Evolutionary conservation across 1,284 basidiomycete genomes (phyloP), one percentile per base, ranked within the genome.

Genomic region (Pyrrhoderma noxium): DNA sequence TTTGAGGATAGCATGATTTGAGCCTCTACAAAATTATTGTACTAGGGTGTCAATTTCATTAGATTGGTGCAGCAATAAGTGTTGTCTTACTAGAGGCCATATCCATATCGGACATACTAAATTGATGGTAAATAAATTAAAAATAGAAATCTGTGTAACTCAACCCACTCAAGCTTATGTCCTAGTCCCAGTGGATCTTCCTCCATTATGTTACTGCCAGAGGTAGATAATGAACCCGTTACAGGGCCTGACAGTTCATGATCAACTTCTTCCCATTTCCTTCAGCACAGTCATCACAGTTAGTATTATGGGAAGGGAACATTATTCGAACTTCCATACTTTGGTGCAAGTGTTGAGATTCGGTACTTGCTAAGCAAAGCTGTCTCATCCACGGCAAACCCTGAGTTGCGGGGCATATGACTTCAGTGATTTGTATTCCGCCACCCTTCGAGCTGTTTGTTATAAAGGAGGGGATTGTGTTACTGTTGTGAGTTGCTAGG

Each of bases 1-100:
- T 99, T 99, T 45, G 92, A 95, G 1, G 85, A 83, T 8, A 94
- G 79, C 39, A 89, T 73, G 53, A 93, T 84, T 3, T 87, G 72
- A 3, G 88, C 80, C 70, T 86, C 90, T 93, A 64, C 18, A 45
- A 39, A 35, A 42, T 4, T 7, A 40, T 40, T 5, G 21, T n/a
- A n/a, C n/a, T n/a, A n/a, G n/a, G n/a, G n/a, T n/a, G n/a, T n/a
- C n/a, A n/a, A n/a, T n/a, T n/a, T n/a, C n/a, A n/a, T n/a, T n/a
- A n/a, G n/a, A n/a, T n/a, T n/a, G n/a, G n/a, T n/a, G n/a, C n/a
- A n/a, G n/a, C n/a, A n/a, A n/a, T n/a, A n/a, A n/a, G n/a, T n/a
- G n/a, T n/a, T n/a, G n/a, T n/a, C 79, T 66, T 64, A 87, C 87
- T 88, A 31, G 82, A 76, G 62, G 88, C 84, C 63, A 82, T 70